phyloP scores from a whole-genome alignment of 305 asterid genomes.

The Rubia balearica region DNA sequence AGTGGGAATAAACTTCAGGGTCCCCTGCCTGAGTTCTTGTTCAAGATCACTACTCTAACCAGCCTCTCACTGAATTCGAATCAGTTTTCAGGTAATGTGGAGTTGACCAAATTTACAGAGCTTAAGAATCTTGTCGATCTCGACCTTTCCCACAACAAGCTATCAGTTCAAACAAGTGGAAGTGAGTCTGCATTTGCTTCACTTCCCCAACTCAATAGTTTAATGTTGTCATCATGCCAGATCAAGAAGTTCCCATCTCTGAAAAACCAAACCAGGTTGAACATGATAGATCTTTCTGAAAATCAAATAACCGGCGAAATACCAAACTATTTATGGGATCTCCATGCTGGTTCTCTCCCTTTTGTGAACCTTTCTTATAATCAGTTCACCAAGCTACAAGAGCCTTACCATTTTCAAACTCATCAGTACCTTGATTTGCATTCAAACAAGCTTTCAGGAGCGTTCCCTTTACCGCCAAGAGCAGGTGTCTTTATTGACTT shows the following conservation, averaged over 20 bases:
- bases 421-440: constrained; percentile 40
- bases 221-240: constrained; percentile 56
- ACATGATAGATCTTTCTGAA: constrained; percentile 48
- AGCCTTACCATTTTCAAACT: constrained; percentile 33
- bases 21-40: constrained; percentile 41
- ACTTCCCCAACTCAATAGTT: constrained; percentile 35
- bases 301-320: constrained; percentile 31
- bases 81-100: constrained; percentile 30
- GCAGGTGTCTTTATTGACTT: constrained; percentile 46
- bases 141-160: constrained; percentile 47
- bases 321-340: constrained; percentile 39
- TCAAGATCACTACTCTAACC: constrained; percentile 28
- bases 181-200: constrained; percentile 20
- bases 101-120: constrained; percentile 26
- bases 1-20: constrained; percentile 41
- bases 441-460: constrained; percentile 42
- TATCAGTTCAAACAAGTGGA: constrained; percentile 32
- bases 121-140: constrained; percentile 29
- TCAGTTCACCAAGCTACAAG: constrained; percentile 34
- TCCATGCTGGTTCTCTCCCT: constrained; percentile 11
- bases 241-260: constrained; percentile 37
- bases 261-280: constrained; percentile 38
- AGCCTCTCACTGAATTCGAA: constrained; percentile 34
- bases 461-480: constrained; percentile 40
- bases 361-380: constrained; percentile 45